Evolutionary conservation across 108 stramenopile species (phyloP).

Genomic region (Poteriospumella lacustris): DNA sequence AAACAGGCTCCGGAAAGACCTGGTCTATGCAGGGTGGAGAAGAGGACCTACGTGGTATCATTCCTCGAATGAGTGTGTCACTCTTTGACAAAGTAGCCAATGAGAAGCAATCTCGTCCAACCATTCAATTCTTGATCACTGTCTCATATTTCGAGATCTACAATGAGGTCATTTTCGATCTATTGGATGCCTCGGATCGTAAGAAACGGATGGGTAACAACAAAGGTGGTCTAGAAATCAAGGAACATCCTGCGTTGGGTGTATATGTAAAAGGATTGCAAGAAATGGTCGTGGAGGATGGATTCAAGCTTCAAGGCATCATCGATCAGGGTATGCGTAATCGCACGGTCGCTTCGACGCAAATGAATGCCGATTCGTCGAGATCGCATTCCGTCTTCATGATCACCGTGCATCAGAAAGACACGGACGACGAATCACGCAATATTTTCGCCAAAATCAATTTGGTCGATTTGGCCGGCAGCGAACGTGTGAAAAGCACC

Average conservation of each 20-base stretch:
- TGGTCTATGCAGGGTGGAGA: constrained; percentile 29
- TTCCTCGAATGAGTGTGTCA: constrained; percentile 19
- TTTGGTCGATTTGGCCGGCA: constrained; percentile 39
- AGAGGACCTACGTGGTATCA: not conserved
- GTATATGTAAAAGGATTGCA: constrained; percentile 29
- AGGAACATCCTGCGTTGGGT: constrained; percentile 28
- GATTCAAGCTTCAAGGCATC: constrained; percentile 17
- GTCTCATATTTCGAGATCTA: constrained; percentile 45
- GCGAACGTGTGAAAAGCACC: constrained; percentile 54
- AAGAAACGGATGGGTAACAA: not conserved
- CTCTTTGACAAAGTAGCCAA: not conserved
- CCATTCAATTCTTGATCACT: constrained; percentile 15
- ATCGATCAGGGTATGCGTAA: constrained; percentile 33
- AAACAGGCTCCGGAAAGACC: constrained; percentile 29
- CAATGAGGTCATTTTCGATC: constrained; percentile 41
- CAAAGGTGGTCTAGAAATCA: constrained; percentile 26
- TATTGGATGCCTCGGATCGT: constrained; percentile 29
- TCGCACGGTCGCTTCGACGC: constrained; percentile 57
- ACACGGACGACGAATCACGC: constrained; percentile 26
- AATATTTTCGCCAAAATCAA: constrained; percentile 29
- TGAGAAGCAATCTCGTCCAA: not conserved
- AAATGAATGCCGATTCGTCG: constrained; percentile 77
- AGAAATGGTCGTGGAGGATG: constrained; percentile 23
- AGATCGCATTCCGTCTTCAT: constrained; percentile 80
- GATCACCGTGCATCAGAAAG: constrained; percentile 32